These are phyloP conservation scores for Paspalum notatum DNA, from an alignment of 176 grass and related monocot species.

Conservation along the genomic window DNA sequence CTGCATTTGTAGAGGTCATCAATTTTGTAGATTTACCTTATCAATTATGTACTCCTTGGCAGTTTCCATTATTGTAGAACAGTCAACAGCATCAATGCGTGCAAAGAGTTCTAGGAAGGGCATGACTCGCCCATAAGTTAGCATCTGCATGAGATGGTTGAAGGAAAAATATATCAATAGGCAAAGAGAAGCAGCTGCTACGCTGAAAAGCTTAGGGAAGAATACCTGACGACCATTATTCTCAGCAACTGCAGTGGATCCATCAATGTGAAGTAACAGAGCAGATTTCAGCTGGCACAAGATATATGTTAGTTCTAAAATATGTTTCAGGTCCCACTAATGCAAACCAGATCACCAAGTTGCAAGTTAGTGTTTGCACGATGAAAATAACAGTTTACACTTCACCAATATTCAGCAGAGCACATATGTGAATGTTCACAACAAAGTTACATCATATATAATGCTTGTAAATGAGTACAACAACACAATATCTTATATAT, in stretches of 20 bases:
- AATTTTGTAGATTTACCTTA: conserved; percentile 55
- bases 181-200: neutral
- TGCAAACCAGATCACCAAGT: conserved; percentile 7
- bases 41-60: conserved; percentile 79
- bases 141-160: conserved; percentile 64
- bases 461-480: neutral
- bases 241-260: conserved; percentile 86
- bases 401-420: conserved; percentile 8
- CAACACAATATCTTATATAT: conserved; percentile 9
- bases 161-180: conserved; percentile 27
- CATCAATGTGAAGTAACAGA: conserved; percentile 89
- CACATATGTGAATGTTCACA: neutral
- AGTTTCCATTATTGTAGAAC: conserved; percentile 78
- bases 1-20: neutral
- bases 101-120: conserved; percentile 91
- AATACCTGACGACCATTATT: conserved; percentile 97
- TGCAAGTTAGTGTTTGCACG: neutral
- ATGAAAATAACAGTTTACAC: neutral
- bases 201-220: neutral
- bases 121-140: conserved; percentile 88
- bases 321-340: neutral
- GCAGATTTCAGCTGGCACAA: conserved; percentile 84
- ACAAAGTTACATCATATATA: neutral
- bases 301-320: conserved; percentile 36
- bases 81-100: conserved; percentile 92